Conservation (phyloP, 2,329 filamentous ascomycete genomes). For the Trichophyton verrucosum region DNA sequence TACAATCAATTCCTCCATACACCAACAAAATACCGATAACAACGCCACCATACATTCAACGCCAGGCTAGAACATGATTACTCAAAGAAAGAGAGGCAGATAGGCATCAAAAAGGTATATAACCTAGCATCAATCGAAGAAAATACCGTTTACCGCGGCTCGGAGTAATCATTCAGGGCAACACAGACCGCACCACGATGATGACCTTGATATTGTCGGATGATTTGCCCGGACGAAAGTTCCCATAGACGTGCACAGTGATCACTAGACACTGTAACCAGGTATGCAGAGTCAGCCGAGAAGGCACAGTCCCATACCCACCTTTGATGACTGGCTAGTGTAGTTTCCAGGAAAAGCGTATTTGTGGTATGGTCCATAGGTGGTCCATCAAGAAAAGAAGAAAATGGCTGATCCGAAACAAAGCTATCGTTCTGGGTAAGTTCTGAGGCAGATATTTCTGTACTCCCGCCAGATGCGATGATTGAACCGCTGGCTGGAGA, state of each 20-base stretch:
- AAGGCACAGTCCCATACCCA: constrained; percentile 99
- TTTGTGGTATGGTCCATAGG: constrained; percentile 34
- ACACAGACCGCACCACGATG: constrained; percentile 87
- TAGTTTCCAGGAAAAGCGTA: constrained; percentile 68
- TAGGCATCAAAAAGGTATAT: neutral
- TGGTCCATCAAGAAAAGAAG: constrained; percentile 26
- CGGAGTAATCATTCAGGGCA: constrained; percentile 70
- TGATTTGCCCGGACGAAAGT: constrained; percentile 71
- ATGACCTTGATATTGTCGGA: constrained; percentile 89
- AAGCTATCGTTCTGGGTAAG: constrained; percentile 10
- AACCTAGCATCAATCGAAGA: neutral
- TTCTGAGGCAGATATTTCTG: neutral
- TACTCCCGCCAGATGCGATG: neutral
- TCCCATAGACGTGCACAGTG: constrained; percentile 92
- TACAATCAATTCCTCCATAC: neutral
- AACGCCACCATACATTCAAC: neutral
- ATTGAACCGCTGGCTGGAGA: neutral
- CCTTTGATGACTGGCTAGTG: constrained; percentile 76
- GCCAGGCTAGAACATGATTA: neutral
- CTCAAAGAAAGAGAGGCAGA: neutral
- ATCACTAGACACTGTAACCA: constrained; percentile 86
- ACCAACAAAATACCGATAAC: neutral
- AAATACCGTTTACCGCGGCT: constrained; percentile 25
- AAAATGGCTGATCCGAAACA: constrained; percentile 20
- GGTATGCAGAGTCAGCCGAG: constrained; percentile 80